Evolutionary conservation across 768 basidiomycete species (phyloP).

Genomic region (Sporobolomyces phaffii): DNA sequence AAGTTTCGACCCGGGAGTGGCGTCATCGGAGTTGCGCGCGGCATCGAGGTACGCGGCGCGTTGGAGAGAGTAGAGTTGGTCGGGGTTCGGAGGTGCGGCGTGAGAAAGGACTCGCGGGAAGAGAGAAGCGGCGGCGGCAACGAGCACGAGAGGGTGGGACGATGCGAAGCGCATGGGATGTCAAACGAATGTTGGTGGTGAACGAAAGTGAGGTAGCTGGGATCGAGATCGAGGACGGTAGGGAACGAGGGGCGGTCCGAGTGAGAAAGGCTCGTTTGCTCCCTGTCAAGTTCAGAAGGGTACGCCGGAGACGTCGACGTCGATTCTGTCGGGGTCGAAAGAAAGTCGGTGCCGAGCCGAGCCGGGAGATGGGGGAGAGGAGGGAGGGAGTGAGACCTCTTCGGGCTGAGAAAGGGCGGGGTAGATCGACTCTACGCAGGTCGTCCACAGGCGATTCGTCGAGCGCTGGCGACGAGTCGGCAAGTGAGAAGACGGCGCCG

Average conservation of each 20-base stretch:
- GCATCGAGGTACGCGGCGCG: conserved; percentile 2
- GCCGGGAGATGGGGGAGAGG: neutral
- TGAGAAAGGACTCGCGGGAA: neutral
- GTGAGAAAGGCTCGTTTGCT: no score
- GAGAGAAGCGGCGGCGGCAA: no score
- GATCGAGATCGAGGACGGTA: no score
- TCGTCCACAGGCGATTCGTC: no score
- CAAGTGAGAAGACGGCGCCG: neutral
- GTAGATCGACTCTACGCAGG: no score
- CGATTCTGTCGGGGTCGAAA: no score
- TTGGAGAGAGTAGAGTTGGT: conserved; percentile 12
- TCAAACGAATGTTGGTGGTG: neutral
- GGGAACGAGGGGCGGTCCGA: no score
- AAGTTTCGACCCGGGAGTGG: no score
- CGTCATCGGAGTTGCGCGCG: no score
- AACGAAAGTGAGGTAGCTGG: neutral
- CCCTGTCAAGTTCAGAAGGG: no score
- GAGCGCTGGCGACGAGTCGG: neutral
- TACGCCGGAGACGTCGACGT: no score
- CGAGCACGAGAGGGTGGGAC: neutral
- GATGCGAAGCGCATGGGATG: neutral
- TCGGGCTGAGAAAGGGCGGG: neutral
- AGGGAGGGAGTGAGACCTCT: neutral
- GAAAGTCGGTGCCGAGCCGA: no score
- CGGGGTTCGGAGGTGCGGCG: conserved; percentile 19